Evolutionary conservation across 257 asterid species (phyloP), one percentile per base, ranked within the genome.

Genomic region (Primulina tabacum): DNA sequence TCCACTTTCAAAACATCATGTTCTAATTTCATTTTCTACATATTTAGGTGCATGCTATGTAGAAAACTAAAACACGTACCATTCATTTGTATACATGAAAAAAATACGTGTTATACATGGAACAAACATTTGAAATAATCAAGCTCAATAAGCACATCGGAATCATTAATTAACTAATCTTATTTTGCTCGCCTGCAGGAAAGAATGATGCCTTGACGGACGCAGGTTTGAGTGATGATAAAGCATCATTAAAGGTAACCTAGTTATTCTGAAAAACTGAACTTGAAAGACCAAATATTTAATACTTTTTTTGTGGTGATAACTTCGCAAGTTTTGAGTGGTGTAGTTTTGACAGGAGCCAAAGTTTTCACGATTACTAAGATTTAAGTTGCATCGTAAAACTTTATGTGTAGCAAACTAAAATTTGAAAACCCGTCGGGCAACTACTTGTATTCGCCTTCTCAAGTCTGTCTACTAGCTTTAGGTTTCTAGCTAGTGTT

Each of bases 191-290:
- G 70, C 0, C 47, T 68, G 66, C 81, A 80, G 84, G 62, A 65
- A 26, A 62, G 8, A 26, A 30, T 20, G 72, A 38, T 43, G 72
- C 30, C 59, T 33, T 62, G 29, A 60, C 59, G 35, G 47, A 20
- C 30, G 11, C 38, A 50, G 68, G 38, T 62, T 29, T 69, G 12
- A 18, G 35, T 47, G 69, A 26, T 26, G 75, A 69, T 29, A 38
- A 52, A 8, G 4, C 21, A 30, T 35, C 78, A 60, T 7, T 76
- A 11, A 70, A 76, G 79, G 78, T 79, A 76, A 38, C 6, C 55
- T 4, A 12, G n/a, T 43, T 43, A 38, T 43, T 12, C 53, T 11
- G 17, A 43, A 14, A 40, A 12, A 43, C 7, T 12, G 18, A 43
- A 43, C 4, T 43, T 43, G n/a, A 6, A 43, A 43, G 7, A 43